Percentiles rank a stretch among this genome's conserved stretches.
phyloP scores from a whole-genome alignment of 371 early-diverging fungal species.

The Chytridiales sp. region DNA sequence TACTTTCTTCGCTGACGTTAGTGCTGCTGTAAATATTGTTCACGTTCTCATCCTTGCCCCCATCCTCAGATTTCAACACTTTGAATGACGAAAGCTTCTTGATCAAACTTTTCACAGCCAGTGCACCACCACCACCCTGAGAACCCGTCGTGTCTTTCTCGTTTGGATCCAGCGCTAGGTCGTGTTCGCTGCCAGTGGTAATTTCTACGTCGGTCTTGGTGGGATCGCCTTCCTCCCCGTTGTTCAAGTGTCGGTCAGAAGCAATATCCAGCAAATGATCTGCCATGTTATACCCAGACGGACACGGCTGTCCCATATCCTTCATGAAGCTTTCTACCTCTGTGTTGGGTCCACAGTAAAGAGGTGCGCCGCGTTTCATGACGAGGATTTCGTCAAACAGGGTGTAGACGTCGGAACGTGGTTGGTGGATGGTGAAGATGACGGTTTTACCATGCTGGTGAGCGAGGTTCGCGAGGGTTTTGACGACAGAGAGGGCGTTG shows the following conservation, averaged over 20 bases:
- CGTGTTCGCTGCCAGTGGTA: no score
- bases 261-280: conserved; percentile 85
- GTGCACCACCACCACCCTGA: no score
- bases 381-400: conserved; percentile 90
- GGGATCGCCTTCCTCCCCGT: neutral
- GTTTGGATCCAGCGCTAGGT: no score
- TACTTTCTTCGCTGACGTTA: no score
- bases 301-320: conserved; percentile 76
- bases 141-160: no score
- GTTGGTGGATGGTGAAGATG: conserved; percentile 95
- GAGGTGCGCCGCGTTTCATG: conserved; percentile 71
- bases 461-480: conserved; percentile 58
- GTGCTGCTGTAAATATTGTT: no score
- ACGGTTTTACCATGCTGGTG: conserved; percentile 54
- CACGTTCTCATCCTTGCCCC: no score
- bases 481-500: conserved; percentile 53
- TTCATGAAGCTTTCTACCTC: conserved; percentile 57
- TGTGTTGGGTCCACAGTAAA: conserved; percentile 45
- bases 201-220: no score
- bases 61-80: no score
- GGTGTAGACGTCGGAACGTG: conserved; percentile 87
- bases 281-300: conserved; percentile 89
- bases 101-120: no score
- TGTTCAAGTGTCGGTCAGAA: no score
- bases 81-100: no score